Percentiles rank a stretch among this genome's conserved stretches.
Conservation (phyloP, 2,329 filamentous ascomycete species). For the Fusarium redolens region DNA sequence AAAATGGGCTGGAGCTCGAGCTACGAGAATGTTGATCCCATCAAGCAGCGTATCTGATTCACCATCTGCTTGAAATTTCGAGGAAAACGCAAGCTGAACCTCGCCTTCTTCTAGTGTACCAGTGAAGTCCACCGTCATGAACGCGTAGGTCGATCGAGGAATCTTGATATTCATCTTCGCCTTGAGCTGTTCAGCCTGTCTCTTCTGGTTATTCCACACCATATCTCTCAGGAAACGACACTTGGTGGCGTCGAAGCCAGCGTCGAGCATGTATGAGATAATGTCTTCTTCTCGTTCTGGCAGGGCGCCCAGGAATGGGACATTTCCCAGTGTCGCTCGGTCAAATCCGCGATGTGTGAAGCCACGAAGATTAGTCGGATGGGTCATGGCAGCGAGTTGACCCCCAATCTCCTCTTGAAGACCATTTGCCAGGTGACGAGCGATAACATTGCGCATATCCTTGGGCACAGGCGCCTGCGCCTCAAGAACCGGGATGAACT, state of each 20-base stretch:
- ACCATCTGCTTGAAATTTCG: conserved; percentile 67
- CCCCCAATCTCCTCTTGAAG: conserved; percentile 64
- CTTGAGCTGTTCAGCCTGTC: conserved; percentile 65
- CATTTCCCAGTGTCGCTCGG: conserved; percentile 53
- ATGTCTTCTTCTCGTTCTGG: conserved; percentile 62
- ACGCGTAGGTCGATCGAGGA: conserved; percentile 69
- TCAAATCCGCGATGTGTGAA: conserved; percentile 63
- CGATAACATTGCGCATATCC: conserved; percentile 61
- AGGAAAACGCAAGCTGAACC: conserved; percentile 75
- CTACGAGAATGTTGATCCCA: conserved; percentile 72
- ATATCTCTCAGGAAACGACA: conserved; percentile 61
- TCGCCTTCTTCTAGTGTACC: conserved; percentile 71
- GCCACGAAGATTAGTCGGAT: conserved; percentile 61
- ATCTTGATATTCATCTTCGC: conserved; percentile 70
- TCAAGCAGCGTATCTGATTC: conserved; percentile 66
- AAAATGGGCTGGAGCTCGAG: conserved; percentile 75
- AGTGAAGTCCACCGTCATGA: conserved; percentile 76
- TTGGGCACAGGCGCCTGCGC: conserved; percentile 63
- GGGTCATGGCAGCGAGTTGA: conserved; percentile 62
- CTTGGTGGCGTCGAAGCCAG: conserved; percentile 67
- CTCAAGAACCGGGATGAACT: conserved; percentile 75
- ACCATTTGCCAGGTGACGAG: conserved; percentile 59
- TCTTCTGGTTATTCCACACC: conserved; percentile 59
- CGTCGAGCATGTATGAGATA: conserved; percentile 65
- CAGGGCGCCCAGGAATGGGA: conserved; percentile 62